Conservation (phyloP, 1,139 yeast species). For the Suzukiozyma palmioleophila region DNA sequence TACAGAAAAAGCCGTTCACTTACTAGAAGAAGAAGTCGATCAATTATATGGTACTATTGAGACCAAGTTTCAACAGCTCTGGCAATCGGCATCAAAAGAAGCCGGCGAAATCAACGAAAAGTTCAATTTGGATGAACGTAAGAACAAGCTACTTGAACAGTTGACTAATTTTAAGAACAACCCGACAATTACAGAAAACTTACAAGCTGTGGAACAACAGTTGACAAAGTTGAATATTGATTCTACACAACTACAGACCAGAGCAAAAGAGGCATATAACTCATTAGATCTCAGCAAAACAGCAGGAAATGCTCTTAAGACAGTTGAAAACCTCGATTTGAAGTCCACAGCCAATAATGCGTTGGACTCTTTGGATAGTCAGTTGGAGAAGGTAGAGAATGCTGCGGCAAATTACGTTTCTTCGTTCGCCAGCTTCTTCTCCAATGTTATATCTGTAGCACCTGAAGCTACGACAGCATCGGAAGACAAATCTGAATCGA, state of each 20-base stretch:
- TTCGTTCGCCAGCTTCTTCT: slow-evolving; percentile 55
- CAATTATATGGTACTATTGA: slow-evolving; percentile 46
- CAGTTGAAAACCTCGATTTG: neutral
- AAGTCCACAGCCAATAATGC: slow-evolving; percentile 49
- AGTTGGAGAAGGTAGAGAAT: slow-evolving; percentile 62
- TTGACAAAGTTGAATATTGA: slow-evolving; percentile 18
- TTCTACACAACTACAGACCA: slow-evolving; percentile 10
- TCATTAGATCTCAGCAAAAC: neutral
- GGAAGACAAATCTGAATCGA: slow-evolving; percentile 7
- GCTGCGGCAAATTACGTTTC: slow-evolving; percentile 57
- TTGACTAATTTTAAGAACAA: slow-evolving; percentile 24
- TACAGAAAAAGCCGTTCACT: slow-evolving; percentile 46
- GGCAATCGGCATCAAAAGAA: slow-evolving; percentile 33
- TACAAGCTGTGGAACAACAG: slow-evolving; percentile 29
- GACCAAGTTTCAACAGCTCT: slow-evolving; percentile 33
- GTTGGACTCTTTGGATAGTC: slow-evolving; percentile 63
- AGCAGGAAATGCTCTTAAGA: neutral
- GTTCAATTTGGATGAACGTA: slow-evolving; percentile 39
- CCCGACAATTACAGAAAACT: slow-evolving; percentile 19
- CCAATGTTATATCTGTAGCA: slow-evolving; percentile 44
- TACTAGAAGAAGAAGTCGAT: slow-evolving; percentile 52
- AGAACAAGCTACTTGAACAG: slow-evolving; percentile 31
- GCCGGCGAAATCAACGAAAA: slow-evolving; percentile 31
- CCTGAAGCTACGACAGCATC: slow-evolving; percentile 10
- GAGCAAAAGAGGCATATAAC: slow-evolving; percentile 4